phyloP scores from a whole-genome alignment of 805 yeast genomes.

The Yarrowia sp. region DNA sequence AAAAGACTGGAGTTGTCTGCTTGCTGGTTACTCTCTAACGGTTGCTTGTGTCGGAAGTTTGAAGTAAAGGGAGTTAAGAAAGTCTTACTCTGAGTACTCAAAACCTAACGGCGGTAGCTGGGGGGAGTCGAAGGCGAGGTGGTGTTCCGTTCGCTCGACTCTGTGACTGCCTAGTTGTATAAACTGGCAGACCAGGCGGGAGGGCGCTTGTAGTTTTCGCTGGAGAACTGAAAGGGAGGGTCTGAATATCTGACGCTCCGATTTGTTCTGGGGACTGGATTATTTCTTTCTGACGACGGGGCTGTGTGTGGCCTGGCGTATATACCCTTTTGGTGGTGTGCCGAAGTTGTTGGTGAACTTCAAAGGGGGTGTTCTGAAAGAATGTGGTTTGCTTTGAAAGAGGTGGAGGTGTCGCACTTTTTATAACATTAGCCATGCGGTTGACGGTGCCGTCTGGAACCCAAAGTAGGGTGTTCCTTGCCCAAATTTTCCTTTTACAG shows the following conservation, averaged over 20 bases:
- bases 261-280: background rate
- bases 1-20: conserved; percentile 21
- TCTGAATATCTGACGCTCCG: conserved; percentile 8
- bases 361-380: background rate
- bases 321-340: background rate
- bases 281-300: background rate
- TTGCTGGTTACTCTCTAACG: conserved; percentile 19
- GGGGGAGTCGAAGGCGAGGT: conserved; percentile 27
- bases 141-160: conserved; percentile 27
- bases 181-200: conserved; percentile 24
- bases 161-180: conserved; percentile 12
- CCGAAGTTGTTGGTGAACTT: background rate
- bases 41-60: conserved; percentile 25
- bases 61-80: conserved; percentile 25
- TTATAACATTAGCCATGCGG: conserved; percentile 23
- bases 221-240: conserved; percentile 20
- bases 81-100: conserved; percentile 25
- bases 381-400: background rate
- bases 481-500: background rate
- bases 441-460: background rate
- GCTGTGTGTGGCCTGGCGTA: conserved; percentile 4
- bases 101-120: conserved; percentile 20
- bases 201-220: conserved; percentile 1
- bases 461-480: background rate
- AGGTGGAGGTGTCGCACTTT: conserved; percentile 1